A percentile compares a stretch with the other conserved stretches of the same genome.
Conservation (phyloP, 371 early-diverging fungal genomes). For the Mortierella sp. region DNA sequence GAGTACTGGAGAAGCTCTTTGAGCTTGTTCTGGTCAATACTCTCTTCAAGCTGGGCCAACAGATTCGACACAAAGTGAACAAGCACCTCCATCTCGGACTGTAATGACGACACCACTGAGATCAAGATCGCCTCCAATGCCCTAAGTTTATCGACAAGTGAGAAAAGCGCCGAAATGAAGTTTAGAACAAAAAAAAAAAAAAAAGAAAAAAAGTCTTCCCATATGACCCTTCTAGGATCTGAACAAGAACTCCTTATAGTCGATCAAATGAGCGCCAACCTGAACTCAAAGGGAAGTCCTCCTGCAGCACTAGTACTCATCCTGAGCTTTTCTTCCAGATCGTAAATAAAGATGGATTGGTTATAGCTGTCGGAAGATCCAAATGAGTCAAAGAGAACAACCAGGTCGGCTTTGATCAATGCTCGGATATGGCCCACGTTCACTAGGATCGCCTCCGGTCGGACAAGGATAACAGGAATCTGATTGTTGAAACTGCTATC, state of each 20-base stretch:
- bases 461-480: slow-evolving; percentile 87
- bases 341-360: slow-evolving; percentile 81
- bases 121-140: slow-evolving; percentile 88
- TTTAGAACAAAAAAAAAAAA: background rate
- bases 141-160: slow-evolving; percentile 40
- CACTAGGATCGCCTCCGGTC: slow-evolving; percentile 83
- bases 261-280: slow-evolving; percentile 53
- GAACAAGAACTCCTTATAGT: background rate
- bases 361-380: slow-evolving; percentile 74
- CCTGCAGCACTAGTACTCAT: slow-evolving; percentile 58
- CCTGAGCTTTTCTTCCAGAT: slow-evolving; percentile 79
- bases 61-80: slow-evolving; percentile 72
- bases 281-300: slow-evolving; percentile 75
- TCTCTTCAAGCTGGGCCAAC: slow-evolving; percentile 76
- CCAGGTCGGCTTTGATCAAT: slow-evolving; percentile 81
- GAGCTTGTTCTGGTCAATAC: slow-evolving; percentile 77
- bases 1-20: slow-evolving; percentile 80
- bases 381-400: slow-evolving; percentile 81
- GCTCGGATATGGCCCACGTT: slow-evolving; percentile 85
- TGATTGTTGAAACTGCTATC: slow-evolving; percentile 82
- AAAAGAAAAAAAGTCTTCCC: background rate
- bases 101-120: slow-evolving; percentile 74
- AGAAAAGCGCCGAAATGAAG: background rate
- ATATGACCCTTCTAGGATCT: background rate
- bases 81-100: slow-evolving; percentile 78